These are phyloP conservation scores for Paxillus involutus DNA, from an alignment of 768 basidiomycete species.

Conservation along the genomic window DNA sequence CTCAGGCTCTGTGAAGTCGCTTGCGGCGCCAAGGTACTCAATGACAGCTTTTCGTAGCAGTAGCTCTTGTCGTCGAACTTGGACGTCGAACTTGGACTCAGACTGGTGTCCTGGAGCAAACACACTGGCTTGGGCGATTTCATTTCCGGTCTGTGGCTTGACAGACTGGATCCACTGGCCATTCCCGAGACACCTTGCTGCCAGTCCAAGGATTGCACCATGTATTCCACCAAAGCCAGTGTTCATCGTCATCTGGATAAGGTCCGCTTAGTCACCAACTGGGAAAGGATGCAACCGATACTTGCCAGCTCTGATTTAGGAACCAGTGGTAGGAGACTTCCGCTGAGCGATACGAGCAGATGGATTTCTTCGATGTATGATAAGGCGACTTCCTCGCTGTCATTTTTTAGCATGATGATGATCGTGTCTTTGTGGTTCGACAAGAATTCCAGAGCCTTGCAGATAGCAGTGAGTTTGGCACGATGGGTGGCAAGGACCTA, in stretches of 20 bases:
- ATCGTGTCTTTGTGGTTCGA: conserved; percentile 82
- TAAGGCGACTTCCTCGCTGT: conserved; percentile 58
- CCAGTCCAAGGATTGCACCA: conserved; percentile 69
- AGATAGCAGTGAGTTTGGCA: background rate
- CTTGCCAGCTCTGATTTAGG: conserved; percentile 78
- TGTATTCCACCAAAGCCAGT: conserved; percentile 88
- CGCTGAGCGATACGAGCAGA: conserved; percentile 72
- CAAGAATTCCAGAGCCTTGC: conserved; percentile 77
- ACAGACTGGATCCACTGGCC: conserved; percentile 59
- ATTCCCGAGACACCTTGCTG: conserved; percentile 66
- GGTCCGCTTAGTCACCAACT: background rate
- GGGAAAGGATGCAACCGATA: conserved; percentile 1
- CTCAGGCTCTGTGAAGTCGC: conserved; percentile 78
- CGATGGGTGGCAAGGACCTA: background rate
- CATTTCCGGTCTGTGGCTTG: conserved; percentile 64
- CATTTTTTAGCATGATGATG: conserved; percentile 77
- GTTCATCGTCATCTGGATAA: conserved; percentile 50
- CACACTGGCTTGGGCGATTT: conserved; percentile 53
- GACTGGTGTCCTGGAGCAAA: conserved; percentile 55
- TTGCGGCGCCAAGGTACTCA: conserved; percentile 67
- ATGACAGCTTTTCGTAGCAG: conserved; percentile 61
- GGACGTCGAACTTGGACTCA: conserved; percentile 58
- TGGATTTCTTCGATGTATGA: conserved; percentile 77
- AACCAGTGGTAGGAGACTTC: conserved; percentile 66
- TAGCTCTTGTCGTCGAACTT: conserved; percentile 54